Evolutionary conservation across 2,329 filamentous ascomycete species (phyloP), one percentile per base, ranked within the genome.

Genomic region (Madurella mycetomatis): DNA sequence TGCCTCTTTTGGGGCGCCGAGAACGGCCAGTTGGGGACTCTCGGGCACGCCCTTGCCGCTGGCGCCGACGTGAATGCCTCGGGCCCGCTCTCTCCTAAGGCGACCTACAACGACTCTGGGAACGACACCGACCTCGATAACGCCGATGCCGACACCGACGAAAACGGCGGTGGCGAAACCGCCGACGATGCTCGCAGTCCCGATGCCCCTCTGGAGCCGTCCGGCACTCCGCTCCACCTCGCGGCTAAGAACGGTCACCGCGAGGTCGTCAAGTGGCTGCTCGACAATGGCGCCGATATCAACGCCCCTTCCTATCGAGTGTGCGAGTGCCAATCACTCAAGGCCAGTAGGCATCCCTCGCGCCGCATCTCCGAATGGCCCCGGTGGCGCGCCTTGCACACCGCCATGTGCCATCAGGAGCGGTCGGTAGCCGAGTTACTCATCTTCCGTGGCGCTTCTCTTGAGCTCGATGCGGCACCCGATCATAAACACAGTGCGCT

Each of bases 211-310:
- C 42, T 34, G 5, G 47, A 44, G 41, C 51, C 58, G 5, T 56
- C 17, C 2, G 51, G 54, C 30, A 62, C 59, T 31, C 54, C 62
- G 32, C 58, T 65, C 11, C 59, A 65, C 34, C 53, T 63, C 1
- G 60, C 62, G 12, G 63, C 59, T 16, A 63, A 63, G 50, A 57
- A 57, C 18, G 62, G 60, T 41, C 62, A 61, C 41, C 56, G 53
- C 9, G 60, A 65, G 4, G 54, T 56, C 18, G 62, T 62, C 16
- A 52, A 57, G 12, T 63, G 61, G 59, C 49, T 65, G 30, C 48
- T 65, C 13, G 70, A 70, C 42, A 73, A 77, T 32, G 75, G 74
- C 8, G 79, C 78, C 7, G 72, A 81, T 58, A 74, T 79, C 15
- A 79, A 82, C 55, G 64, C 76, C 17, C 51, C 51, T 1, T 60